These are phyloP conservation scores for Puccinia novopanici DNA, from an alignment of 1,284 basidiomycete genomes.

Conservation along the genomic window DNA sequence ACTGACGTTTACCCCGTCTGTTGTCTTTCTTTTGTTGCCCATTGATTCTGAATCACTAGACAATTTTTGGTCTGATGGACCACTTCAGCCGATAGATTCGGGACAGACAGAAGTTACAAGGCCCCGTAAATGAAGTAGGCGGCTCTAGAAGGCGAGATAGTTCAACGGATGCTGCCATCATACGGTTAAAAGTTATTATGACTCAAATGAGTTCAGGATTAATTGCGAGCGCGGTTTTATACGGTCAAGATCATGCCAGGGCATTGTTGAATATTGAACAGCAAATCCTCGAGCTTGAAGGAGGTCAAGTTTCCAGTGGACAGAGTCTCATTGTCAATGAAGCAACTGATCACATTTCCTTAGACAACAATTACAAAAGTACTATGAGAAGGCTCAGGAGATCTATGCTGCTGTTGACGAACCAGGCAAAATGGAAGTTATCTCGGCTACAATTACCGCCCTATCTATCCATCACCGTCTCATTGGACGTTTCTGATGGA, in stretches of 20 bases:
- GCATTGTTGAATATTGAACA: conserved; percentile 93
- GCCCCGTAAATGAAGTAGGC: conserved; percentile 8
- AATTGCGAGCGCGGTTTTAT: conserved; percentile 88
- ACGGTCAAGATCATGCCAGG: conserved; percentile 90
- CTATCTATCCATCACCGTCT: conserved; percentile 92
- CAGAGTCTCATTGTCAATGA: conserved; percentile 59
- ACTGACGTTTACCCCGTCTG: not conserved
- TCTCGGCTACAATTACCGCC: conserved; percentile 82
- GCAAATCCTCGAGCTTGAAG: conserved; percentile 65
- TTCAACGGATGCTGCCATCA: conserved; percentile 59
- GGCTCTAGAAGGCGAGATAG: conserved; percentile 61
- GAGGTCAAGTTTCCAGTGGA: conserved; percentile 52
- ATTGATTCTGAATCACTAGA: conserved; percentile 63
- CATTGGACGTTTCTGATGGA: too few species aligned
- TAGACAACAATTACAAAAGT: conserved; percentile 67
- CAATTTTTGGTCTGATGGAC: conserved; percentile 89
- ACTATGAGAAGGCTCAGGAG: conserved; percentile 90
- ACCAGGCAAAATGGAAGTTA: conserved; percentile 98
- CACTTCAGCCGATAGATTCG: conserved; percentile 89
- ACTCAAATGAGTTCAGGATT: conserved; percentile 82
- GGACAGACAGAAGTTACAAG: conserved; percentile 62
- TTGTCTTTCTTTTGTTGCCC: not conserved
- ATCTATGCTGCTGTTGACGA: conserved; percentile 96
- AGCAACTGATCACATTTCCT: conserved; percentile 62
- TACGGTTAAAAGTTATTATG: conserved; percentile 74